Evolutionary conservation across 768 basidiomycete genomes (phyloP).

Genomic region (Asterophora lycoperdoides): DNA sequence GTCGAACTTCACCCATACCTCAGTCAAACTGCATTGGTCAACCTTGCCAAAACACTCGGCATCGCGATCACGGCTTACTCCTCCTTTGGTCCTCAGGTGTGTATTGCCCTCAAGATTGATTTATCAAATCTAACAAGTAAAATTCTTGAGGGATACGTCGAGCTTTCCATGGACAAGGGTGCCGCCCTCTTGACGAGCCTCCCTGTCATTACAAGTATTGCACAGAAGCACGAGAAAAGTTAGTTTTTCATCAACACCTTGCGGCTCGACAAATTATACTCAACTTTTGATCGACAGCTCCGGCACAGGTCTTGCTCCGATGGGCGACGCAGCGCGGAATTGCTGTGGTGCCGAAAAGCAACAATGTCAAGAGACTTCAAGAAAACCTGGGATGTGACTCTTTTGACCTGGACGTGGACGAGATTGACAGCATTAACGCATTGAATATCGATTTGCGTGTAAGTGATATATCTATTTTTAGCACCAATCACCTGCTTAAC

Average conservation of each 20-base stretch:
- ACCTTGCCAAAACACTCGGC: constrained; percentile 50
- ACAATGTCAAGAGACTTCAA: constrained; percentile 38
- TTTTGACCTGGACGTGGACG: constrained; percentile 51
- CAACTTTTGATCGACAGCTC: constrained; percentile 30
- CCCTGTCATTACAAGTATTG: constrained; percentile 38
- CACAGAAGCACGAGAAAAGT: constrained; percentile 53
- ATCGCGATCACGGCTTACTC: constrained; percentile 68
- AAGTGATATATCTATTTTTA: constrained; percentile 20
- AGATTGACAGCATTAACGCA: constrained; percentile 51
- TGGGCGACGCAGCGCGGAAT: constrained; percentile 77
- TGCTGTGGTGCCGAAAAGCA: constrained; percentile 74
- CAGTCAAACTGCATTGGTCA: constrained; percentile 52
- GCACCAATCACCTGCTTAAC: constrained; percentile 6
- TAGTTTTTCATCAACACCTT: not conserved
- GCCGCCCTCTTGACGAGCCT: constrained; percentile 52
- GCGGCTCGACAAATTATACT: too few species aligned
- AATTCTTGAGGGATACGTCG: constrained; percentile 46
- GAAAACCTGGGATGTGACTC: constrained; percentile 43
- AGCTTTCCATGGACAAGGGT: constrained; percentile 58
- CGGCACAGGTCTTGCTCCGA: constrained; percentile 70
- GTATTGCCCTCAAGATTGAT: constrained; percentile 14
- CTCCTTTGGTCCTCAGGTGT: constrained; percentile 37
- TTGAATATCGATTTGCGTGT: constrained; percentile 66
- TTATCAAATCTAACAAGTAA: constrained; percentile 8
- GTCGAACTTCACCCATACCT: constrained; percentile 71